Evolutionary conservation across 1,284 basidiomycete species (phyloP), one percentile per base, ranked within the genome.

Genomic region (Fomitopsis pinicola): DNA sequence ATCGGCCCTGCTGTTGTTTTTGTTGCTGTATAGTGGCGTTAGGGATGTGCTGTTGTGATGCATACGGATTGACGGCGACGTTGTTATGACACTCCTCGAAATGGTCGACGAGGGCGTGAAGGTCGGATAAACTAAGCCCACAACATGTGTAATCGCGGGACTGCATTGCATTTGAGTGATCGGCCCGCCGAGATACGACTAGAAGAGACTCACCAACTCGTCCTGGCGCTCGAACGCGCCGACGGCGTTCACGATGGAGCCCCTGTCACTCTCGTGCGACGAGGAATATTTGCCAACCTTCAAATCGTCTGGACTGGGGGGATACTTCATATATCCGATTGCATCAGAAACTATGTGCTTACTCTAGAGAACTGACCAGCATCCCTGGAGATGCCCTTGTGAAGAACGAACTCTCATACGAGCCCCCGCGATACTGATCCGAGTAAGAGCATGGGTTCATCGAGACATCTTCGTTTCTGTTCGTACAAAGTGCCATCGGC

Each of bases 91-190:
- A 85, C 62, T 92, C 87, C 69, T 94, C 92, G 67, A 94, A 94
- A 70, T 94, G 92, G 73, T 94, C 91, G 5, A 94, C 82, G 28
- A 94, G 85, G 1, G 89, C 91, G 68, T 95, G 92, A 7, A 95
- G 83, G 72, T 94, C 92, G 53, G 83, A 84, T 19, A 94, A 82
- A 63, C 89, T 83, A 44, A 88, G 77, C 12, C 91, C 92, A 69
- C 92, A 95, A 76, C 92, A 95, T 1, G 86, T 86, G 75, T 92
- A 95, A 71, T 94, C 88, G 61, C 89, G 86, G 75, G 89, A 92
- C 82, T 88, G 59, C 46, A 58, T 42, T 14, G 44, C 12, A 33
- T 59, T 14, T 54, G n/a, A 38, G 48, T 30, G 56, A 10, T 50
- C 14, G 26, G 19, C 7, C 1, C 45, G 53, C 9, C 7, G 30